Evolutionary conservation across 306 rosid species (phyloP), one percentile per base, ranked within the genome.

Genomic region (Mimosa pudica): DNA sequence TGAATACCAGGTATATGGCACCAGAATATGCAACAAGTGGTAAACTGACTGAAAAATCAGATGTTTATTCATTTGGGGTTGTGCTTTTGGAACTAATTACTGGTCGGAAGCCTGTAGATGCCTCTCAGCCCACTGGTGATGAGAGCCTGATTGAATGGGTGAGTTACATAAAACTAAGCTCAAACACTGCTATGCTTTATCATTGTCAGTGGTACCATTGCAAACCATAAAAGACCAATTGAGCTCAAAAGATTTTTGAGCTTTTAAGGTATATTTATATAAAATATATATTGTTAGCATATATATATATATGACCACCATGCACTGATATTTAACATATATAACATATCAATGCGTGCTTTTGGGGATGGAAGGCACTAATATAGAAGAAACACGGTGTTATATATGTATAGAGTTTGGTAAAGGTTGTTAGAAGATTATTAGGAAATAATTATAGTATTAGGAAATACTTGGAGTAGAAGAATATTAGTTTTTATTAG

Each of bases 11-110:
- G 84, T 96, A 96, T 82, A 91, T 96, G 99, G 99, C 99, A 55
- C 98, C 99, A 41, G 99, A 96, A 83, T 96, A 96, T 74, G 99
- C 99, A 10, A 93, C 98, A 30, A 96, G 99, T 87, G 99, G 99
- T 16, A 96, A 95, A 84, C 86, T 95, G 82, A 95, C 99, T 2
- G 99, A 95, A 65, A 95, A 93, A 77, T 95, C 99, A 10, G 99
- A 96, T 77, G 99, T 96, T 84, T 96, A 89, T 80, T 96, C 99
- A 61, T 96, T 68, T 6, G 98, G 99, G 38, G 99, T 96, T 68
- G 97, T 96, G 76, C 98, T 93, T 81, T 85, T 93, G 89, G 98
- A 96, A 96, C 86, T 96, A 61, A 93, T 96, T 78, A 90, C 99
- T 0, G 99, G 98, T 73, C 96, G 98, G 65, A 93, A 90, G 75